Percentiles rank a stretch among this genome's conserved stretches.
Conservation (phyloP, 306 rosid species). For the Begonia fuchsioides region DNA sequence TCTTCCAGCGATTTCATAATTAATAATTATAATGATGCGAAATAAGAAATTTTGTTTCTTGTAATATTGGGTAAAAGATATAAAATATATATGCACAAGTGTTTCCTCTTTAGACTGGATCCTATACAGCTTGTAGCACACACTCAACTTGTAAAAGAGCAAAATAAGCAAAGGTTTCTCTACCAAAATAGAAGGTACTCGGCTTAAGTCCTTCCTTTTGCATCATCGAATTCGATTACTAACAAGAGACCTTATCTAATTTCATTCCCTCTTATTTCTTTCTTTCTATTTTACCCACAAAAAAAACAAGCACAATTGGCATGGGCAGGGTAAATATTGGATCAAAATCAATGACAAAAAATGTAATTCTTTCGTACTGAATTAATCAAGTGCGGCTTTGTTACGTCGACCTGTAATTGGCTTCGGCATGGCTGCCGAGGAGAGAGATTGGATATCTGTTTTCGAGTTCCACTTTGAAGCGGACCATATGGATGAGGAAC, state of each 20-base stretch:
- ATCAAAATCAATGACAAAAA: slow-evolving; percentile 19
- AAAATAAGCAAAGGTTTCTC: too few species aligned
- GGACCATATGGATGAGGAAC: slow-evolving; percentile 44
- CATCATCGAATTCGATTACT: too few species aligned
- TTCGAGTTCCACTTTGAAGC: slow-evolving; percentile 56
- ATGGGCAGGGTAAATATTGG: background rate
- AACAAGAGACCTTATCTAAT: too few species aligned
- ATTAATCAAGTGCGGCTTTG: slow-evolving; percentile 70
- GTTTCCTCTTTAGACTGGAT: background rate
- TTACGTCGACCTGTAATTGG: slow-evolving; percentile 37
- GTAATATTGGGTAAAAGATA: background rate
- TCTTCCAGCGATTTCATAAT: too few species aligned
- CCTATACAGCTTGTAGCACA: background rate
- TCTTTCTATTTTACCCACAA: background rate
- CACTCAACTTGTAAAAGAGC: too few species aligned
- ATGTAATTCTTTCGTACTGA: background rate
- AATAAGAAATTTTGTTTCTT: too few species aligned
- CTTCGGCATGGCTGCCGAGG: slow-evolving; percentile 53
- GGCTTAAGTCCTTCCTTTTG: too few species aligned
- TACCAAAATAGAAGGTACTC: too few species aligned
- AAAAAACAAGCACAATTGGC: background rate
- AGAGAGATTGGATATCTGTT: slow-evolving; percentile 54
- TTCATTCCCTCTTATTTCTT: background rate
- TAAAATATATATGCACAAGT: background rate
- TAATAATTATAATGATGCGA: too few species aligned